Conservation (phyloP, 208 protist genomes). For the Crithidia mellificae region DNA sequence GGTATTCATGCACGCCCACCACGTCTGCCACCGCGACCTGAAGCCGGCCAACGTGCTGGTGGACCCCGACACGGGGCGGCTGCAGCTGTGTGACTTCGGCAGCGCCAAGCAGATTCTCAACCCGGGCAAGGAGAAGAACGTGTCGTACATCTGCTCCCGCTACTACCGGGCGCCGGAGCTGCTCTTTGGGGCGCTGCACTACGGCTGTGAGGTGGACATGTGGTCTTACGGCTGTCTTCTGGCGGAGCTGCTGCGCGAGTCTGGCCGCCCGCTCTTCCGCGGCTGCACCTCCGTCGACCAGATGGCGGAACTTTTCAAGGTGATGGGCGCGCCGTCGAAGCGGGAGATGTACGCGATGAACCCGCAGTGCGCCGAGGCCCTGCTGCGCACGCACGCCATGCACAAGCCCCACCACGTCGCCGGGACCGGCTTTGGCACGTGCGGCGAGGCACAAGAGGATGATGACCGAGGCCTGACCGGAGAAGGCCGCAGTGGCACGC, state of each 20-base stretch:
- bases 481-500: background rate
- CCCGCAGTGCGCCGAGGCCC: conserved; percentile 89
- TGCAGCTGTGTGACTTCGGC: conserved; percentile 92
- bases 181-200: conserved; percentile 86
- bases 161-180: conserved; percentile 97
- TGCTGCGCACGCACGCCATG: conserved; percentile 41
- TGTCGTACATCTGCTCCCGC: conserved; percentile 92
- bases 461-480: too few species aligned
- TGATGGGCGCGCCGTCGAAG: conserved; percentile 91
- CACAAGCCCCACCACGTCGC: conserved; percentile 13
- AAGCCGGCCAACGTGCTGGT: conserved; percentile 92
- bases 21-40: conserved; percentile 88
- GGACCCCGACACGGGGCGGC: conserved; percentile 49
- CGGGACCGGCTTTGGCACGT: background rate
- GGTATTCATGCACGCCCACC: conserved; percentile 82
- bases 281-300: conserved; percentile 96
- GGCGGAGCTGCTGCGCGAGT: conserved; percentile 93
- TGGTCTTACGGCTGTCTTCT: conserved; percentile 95
- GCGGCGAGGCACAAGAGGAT: too few species aligned
- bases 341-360: conserved; percentile 97
- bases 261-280: conserved; percentile 82
- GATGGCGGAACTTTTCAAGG: conserved; percentile 97
- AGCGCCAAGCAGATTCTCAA: conserved; percentile 80
- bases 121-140: conserved; percentile 65
- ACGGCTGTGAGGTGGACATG: conserved; percentile 89